Conservation (phyloP, 805 yeast genomes). For the Starmerella vitae region DNA sequence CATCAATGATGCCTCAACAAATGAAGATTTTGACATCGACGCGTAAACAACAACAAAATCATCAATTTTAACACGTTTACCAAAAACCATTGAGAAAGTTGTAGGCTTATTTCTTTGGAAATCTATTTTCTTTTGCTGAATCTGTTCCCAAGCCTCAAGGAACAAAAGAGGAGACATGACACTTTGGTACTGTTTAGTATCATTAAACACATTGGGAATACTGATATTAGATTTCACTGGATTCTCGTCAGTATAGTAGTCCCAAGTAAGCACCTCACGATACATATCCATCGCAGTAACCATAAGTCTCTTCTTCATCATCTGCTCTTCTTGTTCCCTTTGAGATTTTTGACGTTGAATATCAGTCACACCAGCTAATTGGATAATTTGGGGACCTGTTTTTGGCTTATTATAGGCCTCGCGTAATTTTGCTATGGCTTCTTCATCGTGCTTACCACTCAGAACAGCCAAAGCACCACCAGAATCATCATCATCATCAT, state of each 20-base stretch:
- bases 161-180: slow-evolving; percentile 68
- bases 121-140: slow-evolving; percentile 51
- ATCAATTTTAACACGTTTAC: slow-evolving; percentile 70
- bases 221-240: slow-evolving; percentile 29
- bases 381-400: neutral
- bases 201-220: slow-evolving; percentile 43
- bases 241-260: slow-evolving; percentile 50
- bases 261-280: slow-evolving; percentile 59
- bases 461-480: slow-evolving; percentile 22
- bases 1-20: slow-evolving; percentile 41
- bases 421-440: slow-evolving; percentile 5
- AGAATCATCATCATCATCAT: slow-evolving; percentile 32
- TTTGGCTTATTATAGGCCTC: slow-evolving; percentile 10
- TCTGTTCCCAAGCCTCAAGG: slow-evolving; percentile 88
- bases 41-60: slow-evolving; percentile 80
- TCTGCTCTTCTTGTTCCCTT: slow-evolving; percentile 49
- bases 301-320: slow-evolving; percentile 65
- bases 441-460: slow-evolving; percentile 12
- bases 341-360: slow-evolving; percentile 17
- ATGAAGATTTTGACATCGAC: slow-evolving; percentile 41
- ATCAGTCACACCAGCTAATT: neutral
- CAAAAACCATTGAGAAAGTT: slow-evolving; percentile 58
- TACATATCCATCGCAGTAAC: slow-evolving; percentile 70
- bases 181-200: slow-evolving; percentile 51
- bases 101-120: slow-evolving; percentile 32